A percentile compares a stretch with the other conserved stretches of the same genome.
Evolutionary conservation across 768 basidiomycete genomes (phyloP).

Genomic region (Antrodiella citrinella): DNA sequence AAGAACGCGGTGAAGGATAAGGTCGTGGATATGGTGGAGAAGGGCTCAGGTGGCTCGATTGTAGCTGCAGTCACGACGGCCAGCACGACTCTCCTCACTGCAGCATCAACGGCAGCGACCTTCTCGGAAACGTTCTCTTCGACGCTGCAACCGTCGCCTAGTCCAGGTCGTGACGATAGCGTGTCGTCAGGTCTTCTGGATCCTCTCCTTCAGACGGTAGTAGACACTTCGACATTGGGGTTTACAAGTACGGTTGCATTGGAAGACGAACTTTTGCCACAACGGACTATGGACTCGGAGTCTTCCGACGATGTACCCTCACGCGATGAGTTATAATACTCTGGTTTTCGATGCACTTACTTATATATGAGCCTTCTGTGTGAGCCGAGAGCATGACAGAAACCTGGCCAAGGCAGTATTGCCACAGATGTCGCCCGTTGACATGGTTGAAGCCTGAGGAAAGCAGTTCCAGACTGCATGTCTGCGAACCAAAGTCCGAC

Average conservation of each 20-base stretch:
- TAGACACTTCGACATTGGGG: neutral
- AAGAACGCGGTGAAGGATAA: constrained; percentile 17
- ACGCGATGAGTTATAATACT: neutral
- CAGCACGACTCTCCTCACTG: neutral
- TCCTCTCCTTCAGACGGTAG: neutral
- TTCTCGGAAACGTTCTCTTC: neutral
- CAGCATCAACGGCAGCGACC: neutral
- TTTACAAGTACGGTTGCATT: neutral
- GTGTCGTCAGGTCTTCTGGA: neutral
- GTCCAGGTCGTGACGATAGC: neutral
- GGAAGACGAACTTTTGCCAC: neutral
- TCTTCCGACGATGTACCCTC: neutral
- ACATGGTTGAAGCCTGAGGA: no score
- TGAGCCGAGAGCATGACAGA: no score
- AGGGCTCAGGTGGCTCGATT: constrained; percentile 16
- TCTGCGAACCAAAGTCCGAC: no score
- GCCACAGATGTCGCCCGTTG: no score
- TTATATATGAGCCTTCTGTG: no score
- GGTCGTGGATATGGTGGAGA: constrained; percentile 27
- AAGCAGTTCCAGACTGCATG: no score
- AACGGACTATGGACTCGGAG: neutral
- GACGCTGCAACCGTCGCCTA: neutral
- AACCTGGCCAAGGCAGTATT: no score
- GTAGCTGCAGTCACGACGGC: neutral
- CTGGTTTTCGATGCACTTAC: no score